phyloP scores from a whole-genome alignment of 2,329 filamentous ascomycete genomes.

The Penicillium hordei region DNA sequence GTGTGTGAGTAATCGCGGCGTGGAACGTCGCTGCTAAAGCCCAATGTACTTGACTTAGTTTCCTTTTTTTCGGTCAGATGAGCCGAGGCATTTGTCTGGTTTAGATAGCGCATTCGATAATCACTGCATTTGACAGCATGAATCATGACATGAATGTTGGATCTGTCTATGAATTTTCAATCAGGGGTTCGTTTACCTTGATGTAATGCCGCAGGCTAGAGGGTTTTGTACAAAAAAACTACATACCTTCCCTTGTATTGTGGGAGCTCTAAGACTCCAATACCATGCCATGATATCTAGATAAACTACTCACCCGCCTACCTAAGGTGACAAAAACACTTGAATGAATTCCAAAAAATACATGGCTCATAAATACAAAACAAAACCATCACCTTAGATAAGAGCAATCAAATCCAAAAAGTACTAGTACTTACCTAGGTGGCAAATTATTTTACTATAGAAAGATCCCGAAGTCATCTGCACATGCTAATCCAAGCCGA shows the following conservation, averaged over 20 bases:
- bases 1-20: constrained; percentile 63
- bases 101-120: constrained; percentile 6
- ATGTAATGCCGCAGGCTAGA: not conserved
- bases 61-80: not conserved
- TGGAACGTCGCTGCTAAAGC: constrained; percentile 44
- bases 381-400: not conserved
- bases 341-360: not conserved
- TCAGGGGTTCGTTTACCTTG: not conserved
- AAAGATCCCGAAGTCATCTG: not conserved
- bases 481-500: not conserved
- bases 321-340: not conserved
- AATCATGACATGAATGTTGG: constrained; percentile 5
- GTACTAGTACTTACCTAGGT: not conserved
- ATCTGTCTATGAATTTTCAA: not conserved
- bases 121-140: constrained; percentile 4
- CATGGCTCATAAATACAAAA: not conserved
- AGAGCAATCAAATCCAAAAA: not conserved
- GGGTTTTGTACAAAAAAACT: not conserved
- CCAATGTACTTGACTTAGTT: not conserved
- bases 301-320: not conserved
- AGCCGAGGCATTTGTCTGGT: not conserved
- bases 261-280: not conserved
- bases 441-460: not conserved
- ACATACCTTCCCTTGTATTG: not conserved
- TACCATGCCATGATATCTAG: not conserved